These are phyloP conservation scores for Meira nashicola DNA, from an alignment of 1,284 basidiomycete genomes.

Conservation along the genomic window DNA sequence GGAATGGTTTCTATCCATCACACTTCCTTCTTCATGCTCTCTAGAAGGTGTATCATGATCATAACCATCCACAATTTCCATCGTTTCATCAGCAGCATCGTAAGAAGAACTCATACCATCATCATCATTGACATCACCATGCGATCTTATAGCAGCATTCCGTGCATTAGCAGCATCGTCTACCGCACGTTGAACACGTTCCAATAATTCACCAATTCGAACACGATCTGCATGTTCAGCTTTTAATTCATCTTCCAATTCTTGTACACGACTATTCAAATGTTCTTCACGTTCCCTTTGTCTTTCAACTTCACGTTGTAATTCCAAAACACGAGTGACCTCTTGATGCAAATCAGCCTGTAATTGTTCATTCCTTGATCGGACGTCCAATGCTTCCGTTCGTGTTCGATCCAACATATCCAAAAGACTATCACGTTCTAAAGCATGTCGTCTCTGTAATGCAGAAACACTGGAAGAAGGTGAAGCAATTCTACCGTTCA, in stretches of 20 bases:
- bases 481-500: no score
- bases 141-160: no score
- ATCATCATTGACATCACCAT: not conserved
- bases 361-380: conserved; percentile 24
- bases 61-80: not conserved
- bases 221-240: conserved; percentile 9
- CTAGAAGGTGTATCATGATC: not conserved
- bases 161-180: conserved; percentile 9
- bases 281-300: conserved; percentile 17
- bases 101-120: not conserved
- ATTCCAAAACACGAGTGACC: conserved; percentile 37
- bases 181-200: conserved; percentile 8
- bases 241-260: conserved; percentile 9
- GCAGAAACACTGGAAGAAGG: not conserved
- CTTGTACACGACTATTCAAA: not conserved
- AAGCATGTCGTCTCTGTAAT: conserved; percentile 30
- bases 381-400: conserved; percentile 24
- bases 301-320: conserved; percentile 36
- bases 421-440: conserved; percentile 38
- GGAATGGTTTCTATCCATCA: not conserved
- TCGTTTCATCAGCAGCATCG: conserved; percentile 1
- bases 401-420: conserved; percentile 34
- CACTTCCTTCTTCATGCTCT: not conserved
- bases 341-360: conserved; percentile 38
- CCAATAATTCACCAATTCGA: conserved; percentile 11